phyloP scores from a whole-genome alignment of 2,329 filamentous ascomycete genomes.

The Alternaria triticimaculans region DNA sequence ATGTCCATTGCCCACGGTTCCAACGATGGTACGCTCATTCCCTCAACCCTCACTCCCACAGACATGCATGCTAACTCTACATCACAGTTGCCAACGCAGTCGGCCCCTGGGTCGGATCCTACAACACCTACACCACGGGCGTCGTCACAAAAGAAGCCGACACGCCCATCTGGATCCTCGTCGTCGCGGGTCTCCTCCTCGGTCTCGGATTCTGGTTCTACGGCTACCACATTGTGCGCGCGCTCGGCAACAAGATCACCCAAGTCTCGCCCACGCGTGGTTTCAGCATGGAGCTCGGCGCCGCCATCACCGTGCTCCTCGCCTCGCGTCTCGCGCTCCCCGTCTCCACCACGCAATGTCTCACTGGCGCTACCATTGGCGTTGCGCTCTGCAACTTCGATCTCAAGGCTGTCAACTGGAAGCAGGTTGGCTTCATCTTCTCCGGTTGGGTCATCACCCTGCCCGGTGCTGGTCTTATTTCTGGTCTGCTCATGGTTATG shows the following conservation, averaged over 20 bases:
- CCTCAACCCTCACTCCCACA: rapidly evolving
- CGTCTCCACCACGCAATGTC: slow-evolving; percentile 69
- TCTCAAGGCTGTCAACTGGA: slow-evolving; percentile 53
- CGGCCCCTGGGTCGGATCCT: slow-evolving; percentile 67
- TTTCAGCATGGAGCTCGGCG: slow-evolving; percentile 44
- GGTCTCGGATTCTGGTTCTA: slow-evolving; percentile 67
- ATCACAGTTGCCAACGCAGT: slow-evolving; percentile 59
- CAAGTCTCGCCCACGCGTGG: slow-evolving; percentile 66
- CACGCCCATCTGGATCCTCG: slow-evolving; percentile 68
- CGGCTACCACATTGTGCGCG: slow-evolving; percentile 68
- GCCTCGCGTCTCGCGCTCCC: slow-evolving; percentile 68
- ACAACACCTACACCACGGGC: slow-evolving; percentile 64
- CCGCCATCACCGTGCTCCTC: slow-evolving; percentile 67
- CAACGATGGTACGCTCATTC: slow-evolving; percentile 57
- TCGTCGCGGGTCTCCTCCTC: slow-evolving; percentile 60
- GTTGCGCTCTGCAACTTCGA: slow-evolving; percentile 42
- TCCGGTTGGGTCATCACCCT: slow-evolving; percentile 53
- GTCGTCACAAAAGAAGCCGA: slow-evolving; percentile 54
- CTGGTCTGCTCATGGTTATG: slow-evolving; percentile 51
- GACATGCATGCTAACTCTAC: not conserved
- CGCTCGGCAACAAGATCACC: slow-evolving; percentile 67
- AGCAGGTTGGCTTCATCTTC: slow-evolving; percentile 51
- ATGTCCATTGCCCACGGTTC: slow-evolving; percentile 75
- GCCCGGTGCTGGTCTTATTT: slow-evolving; percentile 50
- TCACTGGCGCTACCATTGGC: slow-evolving; percentile 35